Base-by-base conservation (phyloP, 1,284 basidiomycete species). In the Cryptococcus jaspeensis region DNA sequence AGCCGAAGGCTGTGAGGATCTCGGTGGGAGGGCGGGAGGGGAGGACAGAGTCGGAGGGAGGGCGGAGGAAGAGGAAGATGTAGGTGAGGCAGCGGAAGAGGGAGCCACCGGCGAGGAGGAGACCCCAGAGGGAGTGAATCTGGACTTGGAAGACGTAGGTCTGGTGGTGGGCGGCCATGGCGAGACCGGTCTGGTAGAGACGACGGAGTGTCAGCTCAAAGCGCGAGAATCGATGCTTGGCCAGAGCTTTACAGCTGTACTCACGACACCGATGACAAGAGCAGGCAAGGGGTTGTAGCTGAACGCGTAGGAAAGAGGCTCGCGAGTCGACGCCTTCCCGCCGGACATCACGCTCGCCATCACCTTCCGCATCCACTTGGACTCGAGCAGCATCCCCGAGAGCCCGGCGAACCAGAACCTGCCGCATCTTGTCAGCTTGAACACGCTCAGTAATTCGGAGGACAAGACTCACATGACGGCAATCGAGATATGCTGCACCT, bases 391-490 rank as follows among this genome's bases (percentile, higher is more conserved):
- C 85, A 97, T 90, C 5, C 93, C 94, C 13, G 92, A 77, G 3
- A 92, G 81, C 4, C 94, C 94, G 11, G 90, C 92, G 67, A 93
- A 95, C 87, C 91, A 96, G 79, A 95, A 97, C 92, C 94, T 95
- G 67, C 87, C n/a, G n/a, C n/a, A n/a, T n/a, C n/a, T n/a, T 16
- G 39, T 28, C 40, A 59, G 39, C 35, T 18, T 45, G 60, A 41
- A 55, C 9, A 11, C 6, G 38, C 7, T 20, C 16, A 39, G 52
- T 38, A 28, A 53, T 20, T 20, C n/a, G 22, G 12, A 12, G n/a
- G 2, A 4, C 39, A 32, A 9, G 28, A 75, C 84, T 71, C 70
- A 87, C 89, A 71, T 79, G 59, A 80, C 74, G 9, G 93, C 93
- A 60, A 98, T 97, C 55, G 88, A 86, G 62, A 96, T 95, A 74